phyloP scores from a whole-genome alignment of 495 filamentous ascomycete species.

The Xylona heveae region DNA sequence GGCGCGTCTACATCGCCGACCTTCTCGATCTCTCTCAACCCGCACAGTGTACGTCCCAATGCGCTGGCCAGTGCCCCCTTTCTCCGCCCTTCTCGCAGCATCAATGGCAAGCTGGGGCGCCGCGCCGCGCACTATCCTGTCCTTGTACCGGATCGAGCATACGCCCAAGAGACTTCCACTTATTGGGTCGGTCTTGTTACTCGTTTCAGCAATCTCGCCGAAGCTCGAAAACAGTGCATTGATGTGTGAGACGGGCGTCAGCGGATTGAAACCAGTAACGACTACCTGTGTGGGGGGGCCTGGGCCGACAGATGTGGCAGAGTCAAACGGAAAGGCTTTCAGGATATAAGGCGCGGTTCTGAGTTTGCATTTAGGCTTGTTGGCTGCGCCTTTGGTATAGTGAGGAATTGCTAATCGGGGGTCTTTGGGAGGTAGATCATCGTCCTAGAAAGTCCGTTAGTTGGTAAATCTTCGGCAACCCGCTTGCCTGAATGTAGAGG shows the following conservation, averaged over 20 bases:
- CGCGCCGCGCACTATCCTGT: constrained; percentile 30
- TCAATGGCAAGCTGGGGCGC: constrained; percentile 35
- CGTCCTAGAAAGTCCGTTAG: constrained; percentile 28
- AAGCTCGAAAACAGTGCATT: constrained; percentile 64
- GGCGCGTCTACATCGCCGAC: constrained; percentile 51
- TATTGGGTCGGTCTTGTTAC: constrained; percentile 77
- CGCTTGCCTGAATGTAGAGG: not conserved
- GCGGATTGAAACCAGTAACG: constrained; percentile 80
- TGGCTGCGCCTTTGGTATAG: constrained; percentile 30
- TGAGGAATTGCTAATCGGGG: constrained; percentile 49
- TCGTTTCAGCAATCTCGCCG: constrained; percentile 73
- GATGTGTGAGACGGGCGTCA: constrained; percentile 59
- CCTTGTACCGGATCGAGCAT: constrained; percentile 73
- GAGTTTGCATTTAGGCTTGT: constrained; percentile 52
- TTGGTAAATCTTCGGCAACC: not conserved
- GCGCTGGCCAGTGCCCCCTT: constrained; percentile 38
- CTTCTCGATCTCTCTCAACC: constrained; percentile 77
- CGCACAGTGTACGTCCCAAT: constrained; percentile 55
- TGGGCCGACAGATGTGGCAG: constrained; percentile 60
- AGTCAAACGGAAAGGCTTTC: constrained; percentile 57
- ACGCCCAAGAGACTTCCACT: constrained; percentile 87
- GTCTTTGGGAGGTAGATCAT: constrained; percentile 47
- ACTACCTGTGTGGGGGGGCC: constrained; percentile 79
- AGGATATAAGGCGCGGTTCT: constrained; percentile 59
- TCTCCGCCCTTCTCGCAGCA: constrained; percentile 59